These are phyloP conservation scores for Neoboletus brunneissimus DNA, from an alignment of 768 basidiomycete genomes.

Conservation along the genomic window DNA sequence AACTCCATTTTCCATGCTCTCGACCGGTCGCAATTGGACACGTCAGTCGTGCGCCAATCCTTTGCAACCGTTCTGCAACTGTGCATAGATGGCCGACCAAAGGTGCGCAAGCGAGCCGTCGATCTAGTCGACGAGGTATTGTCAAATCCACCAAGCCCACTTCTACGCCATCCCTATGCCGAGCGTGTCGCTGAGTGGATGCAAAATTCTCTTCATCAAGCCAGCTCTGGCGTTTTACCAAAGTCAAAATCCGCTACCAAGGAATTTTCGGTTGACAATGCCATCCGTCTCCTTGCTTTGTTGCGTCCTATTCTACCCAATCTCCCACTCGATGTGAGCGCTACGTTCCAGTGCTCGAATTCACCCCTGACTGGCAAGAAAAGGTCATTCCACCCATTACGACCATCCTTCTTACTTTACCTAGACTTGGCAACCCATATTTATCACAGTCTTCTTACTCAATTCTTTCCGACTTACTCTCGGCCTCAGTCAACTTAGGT, in stretches of 20 bases:
- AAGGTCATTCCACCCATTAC: constrained; percentile 75
- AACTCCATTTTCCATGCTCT: constrained; percentile 65
- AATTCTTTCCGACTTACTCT: constrained; percentile 78
- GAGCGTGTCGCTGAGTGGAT: constrained; percentile 80
- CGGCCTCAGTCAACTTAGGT: constrained; percentile 48
- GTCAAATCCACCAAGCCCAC: constrained; percentile 70
- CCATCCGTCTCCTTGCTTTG: constrained; percentile 74
- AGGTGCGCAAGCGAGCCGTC: constrained; percentile 88
- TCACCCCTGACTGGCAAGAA: constrained; percentile 11
- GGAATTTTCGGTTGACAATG: constrained; percentile 62
- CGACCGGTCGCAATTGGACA: constrained; percentile 68
- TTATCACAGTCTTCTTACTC: constrained; percentile 87
- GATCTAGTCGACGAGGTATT: constrained; percentile 82
- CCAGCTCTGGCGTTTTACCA: constrained; percentile 56
- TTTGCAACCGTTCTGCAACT: constrained; percentile 85
- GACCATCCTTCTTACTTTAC: constrained; percentile 70
- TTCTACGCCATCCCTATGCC: constrained; percentile 81
- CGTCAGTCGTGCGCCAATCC: constrained; percentile 66
- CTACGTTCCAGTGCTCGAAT: constrained; percentile 3
- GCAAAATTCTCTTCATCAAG: constrained; percentile 61
- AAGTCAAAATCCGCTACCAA: constrained; percentile 56
- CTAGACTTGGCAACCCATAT: constrained; percentile 85
- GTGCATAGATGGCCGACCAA: constrained; percentile 84
- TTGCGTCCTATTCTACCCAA: constrained; percentile 57
- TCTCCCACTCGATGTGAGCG: constrained; percentile 69